phyloP scores from a whole-genome alignment of 2,329 filamentous ascomycete species.

The Dothideomycetes sp. region DNA sequence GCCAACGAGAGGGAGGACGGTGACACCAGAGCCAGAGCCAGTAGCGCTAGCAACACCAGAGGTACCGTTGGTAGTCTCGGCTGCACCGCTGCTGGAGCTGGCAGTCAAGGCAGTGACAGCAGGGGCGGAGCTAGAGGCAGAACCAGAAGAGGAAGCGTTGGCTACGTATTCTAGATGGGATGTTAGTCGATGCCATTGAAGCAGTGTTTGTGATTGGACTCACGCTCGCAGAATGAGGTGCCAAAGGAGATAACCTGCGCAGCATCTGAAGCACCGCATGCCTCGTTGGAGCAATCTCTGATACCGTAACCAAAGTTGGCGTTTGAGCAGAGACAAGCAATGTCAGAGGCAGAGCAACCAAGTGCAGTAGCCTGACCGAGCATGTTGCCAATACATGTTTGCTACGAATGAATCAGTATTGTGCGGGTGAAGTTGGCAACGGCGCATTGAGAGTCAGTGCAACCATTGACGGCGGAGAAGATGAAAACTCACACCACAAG shows the following conservation, averaged over 20 bases:
- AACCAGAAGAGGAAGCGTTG: neutral
- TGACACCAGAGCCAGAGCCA: conserved; percentile 12
- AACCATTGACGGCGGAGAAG: neutral
- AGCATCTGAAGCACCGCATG: neutral
- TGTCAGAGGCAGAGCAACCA: neutral
- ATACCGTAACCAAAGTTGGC: neutral
- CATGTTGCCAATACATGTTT: conserved; percentile 4
- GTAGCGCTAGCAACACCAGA: conserved; percentile 4
- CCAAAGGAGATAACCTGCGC: neutral
- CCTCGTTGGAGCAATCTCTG: neutral
- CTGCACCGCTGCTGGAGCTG: conserved; percentile 2
- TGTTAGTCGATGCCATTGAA: neutral
- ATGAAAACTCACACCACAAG: neutral
- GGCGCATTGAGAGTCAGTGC: neutral
- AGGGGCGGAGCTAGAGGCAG: conserved; percentile 1
- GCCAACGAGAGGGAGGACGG: conserved; percentile 20
- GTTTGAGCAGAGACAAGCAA: neutral
- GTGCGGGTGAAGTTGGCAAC: neutral
- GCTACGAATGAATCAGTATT: neutral
- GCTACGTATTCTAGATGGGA: neutral
- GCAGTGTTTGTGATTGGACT: neutral
- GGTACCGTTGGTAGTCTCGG: neutral
- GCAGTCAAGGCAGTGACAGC: conserved; percentile 9
- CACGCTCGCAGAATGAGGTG: neutral
- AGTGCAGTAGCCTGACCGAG: neutral